Base-by-base conservation (phyloP, 2,329 filamentous ascomycete genomes). In the Aspergillus aculeatus region DNA sequence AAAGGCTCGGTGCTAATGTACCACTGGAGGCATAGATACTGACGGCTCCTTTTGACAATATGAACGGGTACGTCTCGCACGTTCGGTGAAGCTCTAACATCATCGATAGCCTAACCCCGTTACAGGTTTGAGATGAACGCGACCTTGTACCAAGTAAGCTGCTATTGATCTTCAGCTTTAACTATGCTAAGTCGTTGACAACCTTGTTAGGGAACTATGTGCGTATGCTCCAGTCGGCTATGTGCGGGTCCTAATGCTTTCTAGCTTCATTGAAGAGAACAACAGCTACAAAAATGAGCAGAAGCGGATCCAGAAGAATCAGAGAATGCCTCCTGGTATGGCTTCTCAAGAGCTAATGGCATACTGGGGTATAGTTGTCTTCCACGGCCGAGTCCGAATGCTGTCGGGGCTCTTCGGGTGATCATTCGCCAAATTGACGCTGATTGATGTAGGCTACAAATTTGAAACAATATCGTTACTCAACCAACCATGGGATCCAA, bases 41-140 rank as follows among this genome's bases (percentile, higher is more conserved):
- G 87, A 87, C 88, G 0, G 82, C 89, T 0, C 90, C 92, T 0
- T 98, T 90, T 72, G 92, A 96, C 65, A 84, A 89, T 65, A 85
- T 89, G 72, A 91, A 94, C 71, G 90, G 89, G 86, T 92, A 79
- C 64, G 81, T 77, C n/a, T 4, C 16, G 5, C 14, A 10, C 31
- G 26, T 47, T 66, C 59, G 47, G 55, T 14, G 1, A 16, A 7
- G 16, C 9, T 14, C 35, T 29, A 50, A 9, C n/a, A 58, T n/a
- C 49, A 38, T 44, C 7, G 19, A 24, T 52, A 41, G 53, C 56
- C 24, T 67, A 50, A 68, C 51, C 50, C 59, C 23, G 44, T n/a
- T 59, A 62, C 69, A 92, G 90, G 53, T 98, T 96, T 70, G 90
- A 96, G 74, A 96, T 99, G 92, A 96, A 97, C 73, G 94, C 92